A percentile compares a stretch with the other conserved stretches of the same genome.
These are phyloP conservation scores for Penicillium italicum DNA, from an alignment of 2,329 filamentous ascomycete species.

Conservation along the genomic window DNA sequence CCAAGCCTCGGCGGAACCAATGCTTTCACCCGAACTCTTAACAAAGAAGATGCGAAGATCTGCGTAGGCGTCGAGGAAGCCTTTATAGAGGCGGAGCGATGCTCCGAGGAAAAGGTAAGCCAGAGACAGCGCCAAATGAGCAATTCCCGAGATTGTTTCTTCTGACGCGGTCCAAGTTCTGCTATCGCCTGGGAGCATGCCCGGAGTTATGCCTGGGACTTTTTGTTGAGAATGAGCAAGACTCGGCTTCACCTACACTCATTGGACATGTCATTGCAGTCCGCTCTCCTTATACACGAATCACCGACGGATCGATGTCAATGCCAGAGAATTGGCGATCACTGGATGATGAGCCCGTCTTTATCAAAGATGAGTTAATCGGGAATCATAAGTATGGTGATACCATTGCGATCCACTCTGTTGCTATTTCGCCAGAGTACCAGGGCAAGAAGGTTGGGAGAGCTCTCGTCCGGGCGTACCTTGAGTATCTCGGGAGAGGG, in stretches of 20 bases:
- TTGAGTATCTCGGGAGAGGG: slow-evolving; percentile 1
- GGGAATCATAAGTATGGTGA: slow-evolving; percentile 16
- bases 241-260: neutral
- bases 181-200: slow-evolving; percentile 11
- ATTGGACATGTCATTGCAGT: slow-evolving; percentile 17
- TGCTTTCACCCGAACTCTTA: slow-evolving; percentile 10
- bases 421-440: slow-evolving; percentile 14
- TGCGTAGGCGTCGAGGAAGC: slow-evolving; percentile 14
- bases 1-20: slow-evolving; percentile 4
- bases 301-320: slow-evolving; percentile 18
- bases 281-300: neutral
- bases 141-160: neutral
- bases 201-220: slow-evolving; percentile 15
- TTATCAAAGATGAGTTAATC: slow-evolving; percentile 5
- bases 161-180: slow-evolving; percentile 9
- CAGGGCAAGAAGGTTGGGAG: slow-evolving; percentile 15
- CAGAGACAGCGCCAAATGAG: neutral
- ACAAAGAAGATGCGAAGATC: slow-evolving; percentile 11
- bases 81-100: slow-evolving; percentile 14
- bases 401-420: slow-evolving; percentile 15
- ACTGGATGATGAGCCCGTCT: slow-evolving; percentile 1
- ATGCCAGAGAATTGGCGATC: slow-evolving; percentile 17
- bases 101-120: slow-evolving; percentile 19
- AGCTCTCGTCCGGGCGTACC: slow-evolving; percentile 13
- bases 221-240: slow-evolving; percentile 8